These are phyloP conservation scores for Magnolia sinica DNA, from an alignment of 164 flowering plant species.

Conservation along the genomic window DNA sequence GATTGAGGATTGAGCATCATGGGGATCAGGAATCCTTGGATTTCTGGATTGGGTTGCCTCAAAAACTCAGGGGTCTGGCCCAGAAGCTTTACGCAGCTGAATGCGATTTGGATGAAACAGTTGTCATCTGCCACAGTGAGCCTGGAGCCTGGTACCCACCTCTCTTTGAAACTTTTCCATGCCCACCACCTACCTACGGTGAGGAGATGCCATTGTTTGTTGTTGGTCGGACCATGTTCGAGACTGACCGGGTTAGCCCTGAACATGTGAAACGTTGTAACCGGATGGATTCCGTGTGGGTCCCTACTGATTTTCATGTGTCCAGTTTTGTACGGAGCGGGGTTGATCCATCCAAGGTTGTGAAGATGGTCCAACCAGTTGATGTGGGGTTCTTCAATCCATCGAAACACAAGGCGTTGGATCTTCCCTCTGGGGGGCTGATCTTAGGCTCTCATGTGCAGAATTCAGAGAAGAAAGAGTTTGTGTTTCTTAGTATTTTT, in stretches of 20 bases:
- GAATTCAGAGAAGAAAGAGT: slow-evolving; percentile 18
- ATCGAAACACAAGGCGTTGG: slow-evolving; percentile 38
- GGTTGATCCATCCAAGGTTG: slow-evolving; percentile 63
- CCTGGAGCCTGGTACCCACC: slow-evolving; percentile 92
- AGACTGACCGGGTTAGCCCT: slow-evolving; percentile 56
- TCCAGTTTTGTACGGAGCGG: slow-evolving; percentile 56
- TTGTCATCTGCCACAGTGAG: slow-evolving; percentile 79
- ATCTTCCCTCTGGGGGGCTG: slow-evolving; percentile 30
- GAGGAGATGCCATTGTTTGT: slow-evolving; percentile 32
- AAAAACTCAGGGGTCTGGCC: slow-evolving; percentile 36
- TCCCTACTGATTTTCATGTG: slow-evolving; percentile 78
- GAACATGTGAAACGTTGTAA: slow-evolving; percentile 63
- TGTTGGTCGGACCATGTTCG: slow-evolving; percentile 84
- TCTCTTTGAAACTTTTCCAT: slow-evolving; percentile 60
- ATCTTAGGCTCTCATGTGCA: slow-evolving; percentile 33
- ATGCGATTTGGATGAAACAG: slow-evolving; percentile 50
- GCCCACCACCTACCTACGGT: slow-evolving; percentile 58
- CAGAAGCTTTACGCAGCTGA: slow-evolving; percentile 39
- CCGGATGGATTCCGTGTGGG: slow-evolving; percentile 67
- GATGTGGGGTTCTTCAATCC: slow-evolving; percentile 72
- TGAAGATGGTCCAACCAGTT: slow-evolving; percentile 65
- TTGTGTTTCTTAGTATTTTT: slow-evolving; percentile 71
- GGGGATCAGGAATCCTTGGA: slow-evolving; percentile 55
- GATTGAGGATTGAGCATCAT: slow-evolving; percentile 57
- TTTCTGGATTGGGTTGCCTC: slow-evolving; percentile 72